A percentile compares a stretch with the other conserved stretches of the same genome.
Evolutionary conservation across 1,139 yeast species (phyloP).

Genomic region (Schizosaccharomyces versatilis): DNA sequence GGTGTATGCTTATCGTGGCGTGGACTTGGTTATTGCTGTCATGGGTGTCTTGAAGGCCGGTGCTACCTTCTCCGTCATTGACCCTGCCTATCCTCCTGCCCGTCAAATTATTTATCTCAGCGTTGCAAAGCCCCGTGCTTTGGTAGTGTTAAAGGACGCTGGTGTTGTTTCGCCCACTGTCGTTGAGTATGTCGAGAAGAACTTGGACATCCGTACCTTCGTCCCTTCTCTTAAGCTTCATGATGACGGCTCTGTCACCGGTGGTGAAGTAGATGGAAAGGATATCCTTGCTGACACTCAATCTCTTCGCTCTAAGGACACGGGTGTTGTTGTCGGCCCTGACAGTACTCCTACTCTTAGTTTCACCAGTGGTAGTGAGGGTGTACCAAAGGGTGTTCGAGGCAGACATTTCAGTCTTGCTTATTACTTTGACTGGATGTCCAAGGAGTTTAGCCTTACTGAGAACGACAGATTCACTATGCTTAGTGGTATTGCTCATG

Average conservation of each 20-base stretch:
- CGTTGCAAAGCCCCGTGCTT: conserved; percentile 81
- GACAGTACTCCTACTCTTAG: conserved; percentile 92
- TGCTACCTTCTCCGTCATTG: conserved; percentile 92
- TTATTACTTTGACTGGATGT: conserved; percentile 97
- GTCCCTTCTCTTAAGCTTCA: conserved; percentile 57
- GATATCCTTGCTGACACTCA: conserved; percentile 35
- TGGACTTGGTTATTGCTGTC: conserved; percentile 84
- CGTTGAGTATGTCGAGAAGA: conserved; percentile 46
- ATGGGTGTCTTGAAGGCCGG: conserved; percentile 97
- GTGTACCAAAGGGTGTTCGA: conserved; percentile 92
- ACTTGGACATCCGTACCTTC: conserved; percentile 47
- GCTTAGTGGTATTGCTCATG: conserved; percentile 97
- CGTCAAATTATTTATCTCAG: conserved; percentile 80
- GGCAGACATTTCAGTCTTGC: conserved; percentile 95
- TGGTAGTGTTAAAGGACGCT: conserved; percentile 75
- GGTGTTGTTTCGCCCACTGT: conserved; percentile 61
- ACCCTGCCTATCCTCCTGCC: conserved; percentile 96
- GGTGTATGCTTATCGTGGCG: conserved; percentile 95
- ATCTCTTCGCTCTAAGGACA: conserved; percentile 30
- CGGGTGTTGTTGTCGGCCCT: conserved; percentile 92
- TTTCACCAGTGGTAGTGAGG: conserved; percentile 96
- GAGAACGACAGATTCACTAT: conserved; percentile 78
- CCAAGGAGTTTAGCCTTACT: conserved; percentile 53
- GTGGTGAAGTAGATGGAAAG: conserved; percentile 25
- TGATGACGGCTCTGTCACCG: conserved; percentile 54